Conservation (phyloP, 2,329 filamentous ascomycete species). For the Trichoderma sp. region DNA sequence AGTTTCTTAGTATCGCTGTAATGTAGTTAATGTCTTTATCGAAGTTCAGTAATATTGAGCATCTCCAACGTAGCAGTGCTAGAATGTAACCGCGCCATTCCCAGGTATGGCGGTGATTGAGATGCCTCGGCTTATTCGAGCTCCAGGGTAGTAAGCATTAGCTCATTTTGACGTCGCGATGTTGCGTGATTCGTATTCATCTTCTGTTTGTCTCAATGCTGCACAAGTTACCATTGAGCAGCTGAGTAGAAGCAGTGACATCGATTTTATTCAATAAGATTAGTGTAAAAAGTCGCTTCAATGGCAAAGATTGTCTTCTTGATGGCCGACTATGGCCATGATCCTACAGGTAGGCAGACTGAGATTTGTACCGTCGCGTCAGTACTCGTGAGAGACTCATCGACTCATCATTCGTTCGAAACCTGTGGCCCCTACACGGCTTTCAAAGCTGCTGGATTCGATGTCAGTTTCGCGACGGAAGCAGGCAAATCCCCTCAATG, state of each 20-base stretch:
- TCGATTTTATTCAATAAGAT: background rate
- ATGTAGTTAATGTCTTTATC: background rate
- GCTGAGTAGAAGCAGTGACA: background rate
- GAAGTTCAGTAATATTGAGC: background rate
- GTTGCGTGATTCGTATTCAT: background rate
- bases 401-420: conserved; percentile 32
- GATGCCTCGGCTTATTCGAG: background rate
- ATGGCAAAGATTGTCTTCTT: conserved; percentile 46
- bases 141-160: background rate
- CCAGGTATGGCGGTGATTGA: background rate
- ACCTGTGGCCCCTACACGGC: conserved; percentile 50
- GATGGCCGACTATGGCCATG: conserved; percentile 58
- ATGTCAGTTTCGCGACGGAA: conserved; percentile 53
- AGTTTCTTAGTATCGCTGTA: background rate
- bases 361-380: background rate
- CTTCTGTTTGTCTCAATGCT: background rate
- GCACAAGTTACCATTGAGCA: background rate
- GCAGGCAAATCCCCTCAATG: conserved; percentile 48
- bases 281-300: background rate
- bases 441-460: conserved; percentile 51
- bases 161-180: background rate
- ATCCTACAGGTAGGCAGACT: conserved; percentile 49
- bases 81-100: background rate
- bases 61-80: background rate
- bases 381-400: background rate